Conservation (phyloP, 129 eudicot species). For the Solidago caesia region DNA sequence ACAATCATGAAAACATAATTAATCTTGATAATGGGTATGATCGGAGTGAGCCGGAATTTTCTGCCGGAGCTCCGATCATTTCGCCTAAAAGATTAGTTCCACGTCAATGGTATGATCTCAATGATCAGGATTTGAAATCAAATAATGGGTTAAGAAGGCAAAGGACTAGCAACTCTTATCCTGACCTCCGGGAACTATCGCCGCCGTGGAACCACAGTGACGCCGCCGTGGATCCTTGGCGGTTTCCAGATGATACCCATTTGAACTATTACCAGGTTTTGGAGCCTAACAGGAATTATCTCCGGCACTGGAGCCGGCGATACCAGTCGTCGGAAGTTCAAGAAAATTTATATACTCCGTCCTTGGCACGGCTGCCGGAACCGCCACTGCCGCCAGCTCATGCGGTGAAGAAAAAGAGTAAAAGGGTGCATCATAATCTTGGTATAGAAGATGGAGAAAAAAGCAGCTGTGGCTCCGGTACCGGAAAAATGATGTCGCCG, state of each 20-base stretch:
- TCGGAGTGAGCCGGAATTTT: constrained; percentile 30
- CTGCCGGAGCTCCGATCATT: constrained; percentile 41
- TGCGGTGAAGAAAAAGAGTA: constrained; percentile 34
- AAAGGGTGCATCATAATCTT: constrained; percentile 25
- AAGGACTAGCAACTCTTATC: constrained; percentile 68
- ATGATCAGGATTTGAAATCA: constrained; percentile 20
- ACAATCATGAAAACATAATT: constrained; percentile 36
- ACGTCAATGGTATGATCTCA: constrained; percentile 45
- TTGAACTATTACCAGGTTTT: constrained; percentile 35
- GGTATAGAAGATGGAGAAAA: constrained; percentile 28
- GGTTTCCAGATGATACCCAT: constrained; percentile 61
- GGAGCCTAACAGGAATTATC: constrained; percentile 37
- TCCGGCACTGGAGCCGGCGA: constrained; percentile 46
- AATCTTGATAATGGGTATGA: constrained; percentile 27
- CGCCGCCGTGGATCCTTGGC: constrained; percentile 40
- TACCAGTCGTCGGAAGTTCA: constrained; percentile 18
- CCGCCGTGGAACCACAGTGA: constrained; percentile 36
- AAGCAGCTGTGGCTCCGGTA: constrained; percentile 8
- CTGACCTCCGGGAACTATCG: constrained; percentile 73
- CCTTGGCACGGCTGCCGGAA: constrained; percentile 23
- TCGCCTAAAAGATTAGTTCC: constrained; percentile 28
- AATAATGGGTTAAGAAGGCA: constrained; percentile 43
- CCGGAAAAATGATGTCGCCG: constrained; percentile 13
- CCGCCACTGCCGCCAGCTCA: constrained; percentile 33
- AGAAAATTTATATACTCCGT: constrained; percentile 12